Percentiles rank a stretch among this genome's conserved stretches.
phyloP scores from a whole-genome alignment of 108 stramenopile genomes.

The Cyclotella choctawhatcheeana region DNA sequence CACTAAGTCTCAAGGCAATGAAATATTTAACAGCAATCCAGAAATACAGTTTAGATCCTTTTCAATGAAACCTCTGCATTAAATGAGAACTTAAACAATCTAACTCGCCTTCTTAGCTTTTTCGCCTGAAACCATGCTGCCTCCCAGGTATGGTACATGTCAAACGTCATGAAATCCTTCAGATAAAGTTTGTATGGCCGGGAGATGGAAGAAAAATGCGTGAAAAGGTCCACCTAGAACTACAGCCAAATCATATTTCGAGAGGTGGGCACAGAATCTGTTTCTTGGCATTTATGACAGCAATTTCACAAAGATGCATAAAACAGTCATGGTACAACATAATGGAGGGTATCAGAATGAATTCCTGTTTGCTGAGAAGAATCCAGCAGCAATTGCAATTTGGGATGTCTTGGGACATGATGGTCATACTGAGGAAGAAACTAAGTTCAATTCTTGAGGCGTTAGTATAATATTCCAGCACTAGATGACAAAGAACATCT shows the following conservation, averaged over 20 bases:
- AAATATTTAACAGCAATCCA: slow-evolving; percentile 65
- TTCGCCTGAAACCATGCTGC: slow-evolving; percentile 74
- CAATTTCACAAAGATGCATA: slow-evolving; percentile 18
- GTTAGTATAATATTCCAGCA: too few relatives aligned
- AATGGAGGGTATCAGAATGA: slow-evolving; percentile 69
- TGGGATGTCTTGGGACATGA: too few relatives aligned
- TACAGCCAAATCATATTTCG: slow-evolving; percentile 39
- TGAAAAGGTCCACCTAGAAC: slow-evolving; percentile 63
- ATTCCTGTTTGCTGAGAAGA: slow-evolving; percentile 63
- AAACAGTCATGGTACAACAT: slow-evolving; percentile 28
- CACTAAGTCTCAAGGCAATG: slow-evolving; percentile 62
- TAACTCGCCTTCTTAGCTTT: too few relatives aligned
- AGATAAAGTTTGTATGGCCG: slow-evolving; percentile 54
- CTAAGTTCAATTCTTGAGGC: too few relatives aligned
- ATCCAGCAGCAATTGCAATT: slow-evolving; percentile 37
- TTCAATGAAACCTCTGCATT: too few relatives aligned
- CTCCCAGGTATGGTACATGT: slow-evolving; percentile 67
- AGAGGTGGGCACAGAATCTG: slow-evolving; percentile 56
- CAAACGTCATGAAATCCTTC: slow-evolving; percentile 61
- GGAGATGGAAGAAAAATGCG: slow-evolving; percentile 56
- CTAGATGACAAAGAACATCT: too few relatives aligned
- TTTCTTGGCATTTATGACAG: slow-evolving; percentile 46
- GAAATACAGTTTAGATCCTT: slow-evolving; percentile 40
- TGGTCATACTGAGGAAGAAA: too few relatives aligned
- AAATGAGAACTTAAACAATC: too few relatives aligned